Base-by-base conservation (phyloP, 202 grass and related monocot genomes). In the Musa balbisiana region DNA sequence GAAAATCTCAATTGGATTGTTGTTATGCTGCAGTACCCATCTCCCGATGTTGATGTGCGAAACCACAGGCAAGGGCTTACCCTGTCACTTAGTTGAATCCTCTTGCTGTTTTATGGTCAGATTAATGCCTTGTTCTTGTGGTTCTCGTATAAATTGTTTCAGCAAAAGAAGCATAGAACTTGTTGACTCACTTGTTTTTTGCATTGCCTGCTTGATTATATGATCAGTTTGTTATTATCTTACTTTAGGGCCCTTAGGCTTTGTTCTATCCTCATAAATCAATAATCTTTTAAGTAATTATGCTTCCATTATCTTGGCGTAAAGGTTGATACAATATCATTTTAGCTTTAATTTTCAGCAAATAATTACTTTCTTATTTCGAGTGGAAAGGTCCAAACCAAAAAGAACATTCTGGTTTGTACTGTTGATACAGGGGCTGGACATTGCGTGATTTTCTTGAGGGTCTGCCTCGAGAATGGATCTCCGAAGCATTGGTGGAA, bases 401-500 rank as follows among this genome's bases (percentile, higher is more conserved):
- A 50, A 50, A 69, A 50, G 2, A 20, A 69, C 81, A 19, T 72
- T 75, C 33, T 33, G 76, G 51, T 68, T 78, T 12, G 9, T 78
- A 11, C 53, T 83, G 51, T 74, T 79, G 80, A 49, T 80, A 58
- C 71, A 99, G 95, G 87, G 95, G 95, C 43, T 92, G 91, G 85
- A 98, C 91, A 26, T 74, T 94, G 78, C 55, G 83, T 79, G 91
- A 98, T 89, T 91, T 89, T 90, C 85, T 98, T 52, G 95, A 98
- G 80, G 84, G 87, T 78, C 89, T 98, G 33, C 95, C 95, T 82
- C 87, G 95, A 84, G 95, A 92, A 87, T 98, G 95, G 95, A 98
- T 98, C 86, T 94, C 87, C 75, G 95, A 98, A 86, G 95, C 94
- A 72, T 78, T 98, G 73, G 92, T 98, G 87, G 95, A 98, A 88